Conservation (phyloP, 2,329 filamentous ascomycete genomes). For the Ascochyta viciae-villosae region DNA sequence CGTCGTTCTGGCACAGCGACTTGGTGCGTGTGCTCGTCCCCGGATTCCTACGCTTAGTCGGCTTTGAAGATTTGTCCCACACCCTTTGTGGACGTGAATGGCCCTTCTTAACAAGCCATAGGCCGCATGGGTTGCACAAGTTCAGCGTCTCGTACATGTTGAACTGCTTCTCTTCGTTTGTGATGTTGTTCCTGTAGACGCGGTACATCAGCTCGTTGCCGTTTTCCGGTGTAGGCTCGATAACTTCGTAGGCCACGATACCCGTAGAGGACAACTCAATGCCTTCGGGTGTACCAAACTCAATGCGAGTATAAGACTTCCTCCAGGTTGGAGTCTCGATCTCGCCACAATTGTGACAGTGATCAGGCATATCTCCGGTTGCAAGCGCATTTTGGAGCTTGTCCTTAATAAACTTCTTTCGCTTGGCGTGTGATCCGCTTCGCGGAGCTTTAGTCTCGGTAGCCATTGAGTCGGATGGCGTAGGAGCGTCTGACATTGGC, state of each 20-base stretch:
- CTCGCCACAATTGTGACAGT: slow-evolving; percentile 89
- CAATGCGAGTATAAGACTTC: slow-evolving; percentile 83
- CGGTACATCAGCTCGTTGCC: slow-evolving; percentile 72
- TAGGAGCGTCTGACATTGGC: slow-evolving; percentile 42
- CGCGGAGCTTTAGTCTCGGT: slow-evolving; percentile 34
- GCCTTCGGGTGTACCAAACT: slow-evolving; percentile 72
- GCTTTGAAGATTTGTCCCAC: slow-evolving; percentile 68
- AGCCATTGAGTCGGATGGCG: slow-evolving; percentile 25
- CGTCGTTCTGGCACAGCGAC: slow-evolving; percentile 54
- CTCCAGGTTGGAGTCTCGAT: slow-evolving; percentile 98
- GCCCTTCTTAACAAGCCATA: slow-evolving; percentile 92
- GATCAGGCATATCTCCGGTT: slow-evolving; percentile 85
- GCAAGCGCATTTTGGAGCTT: slow-evolving; percentile 66
- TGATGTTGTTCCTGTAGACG: slow-evolving; percentile 77
- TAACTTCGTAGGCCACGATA: slow-evolving; percentile 56
- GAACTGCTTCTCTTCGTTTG: slow-evolving; percentile 67
- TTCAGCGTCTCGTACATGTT: slow-evolving; percentile 71
- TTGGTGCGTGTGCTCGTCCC: slow-evolving; percentile 50
- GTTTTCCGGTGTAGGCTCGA: slow-evolving; percentile 56
- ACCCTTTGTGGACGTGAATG: slow-evolving; percentile 81
- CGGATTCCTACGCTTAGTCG: slow-evolving; percentile 45
- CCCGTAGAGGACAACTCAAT: slow-evolving; percentile 78
- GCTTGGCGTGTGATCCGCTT: slow-evolving; percentile 65
- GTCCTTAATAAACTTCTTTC: slow-evolving; percentile 68
- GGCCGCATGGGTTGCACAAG: slow-evolving; percentile 93